Evolutionary conservation across 2,329 filamentous ascomycete species (phyloP).

Genomic region (Exophiala oligosperma): DNA sequence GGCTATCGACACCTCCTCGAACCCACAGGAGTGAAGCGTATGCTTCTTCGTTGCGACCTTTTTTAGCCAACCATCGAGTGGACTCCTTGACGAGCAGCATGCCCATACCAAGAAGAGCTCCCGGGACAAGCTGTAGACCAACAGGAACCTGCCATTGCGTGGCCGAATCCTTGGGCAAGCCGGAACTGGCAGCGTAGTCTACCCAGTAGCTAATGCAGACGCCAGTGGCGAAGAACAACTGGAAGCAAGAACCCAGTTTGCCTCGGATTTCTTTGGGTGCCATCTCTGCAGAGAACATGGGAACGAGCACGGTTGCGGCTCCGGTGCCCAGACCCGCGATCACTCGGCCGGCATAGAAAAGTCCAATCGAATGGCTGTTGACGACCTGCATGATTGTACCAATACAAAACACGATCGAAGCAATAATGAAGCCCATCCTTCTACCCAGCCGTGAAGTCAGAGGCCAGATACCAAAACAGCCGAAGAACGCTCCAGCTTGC

Average conservation of each 20-base stretch:
- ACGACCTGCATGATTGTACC: slow-evolving; percentile 47
- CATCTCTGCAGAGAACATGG: slow-evolving; percentile 48
- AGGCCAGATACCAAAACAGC: slow-evolving; percentile 50
- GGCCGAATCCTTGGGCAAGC: slow-evolving; percentile 34
- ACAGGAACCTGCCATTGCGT: slow-evolving; percentile 59
- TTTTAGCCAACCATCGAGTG: slow-evolving; percentile 49
- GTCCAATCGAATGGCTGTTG: slow-evolving; percentile 45
- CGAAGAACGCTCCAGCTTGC: slow-evolving; percentile 54
- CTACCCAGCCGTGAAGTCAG: slow-evolving; percentile 50
- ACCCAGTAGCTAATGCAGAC: slow-evolving; percentile 57
- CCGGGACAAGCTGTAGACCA: slow-evolving; percentile 52
- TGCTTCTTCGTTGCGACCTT: slow-evolving; percentile 48
- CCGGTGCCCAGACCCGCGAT: slow-evolving; percentile 52
- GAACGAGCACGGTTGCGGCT: slow-evolving; percentile 45
- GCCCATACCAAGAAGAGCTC: slow-evolving; percentile 48
- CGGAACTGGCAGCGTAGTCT: slow-evolving; percentile 48
- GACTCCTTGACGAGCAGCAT: slow-evolving; percentile 54
- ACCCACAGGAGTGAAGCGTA: slow-evolving; percentile 53
- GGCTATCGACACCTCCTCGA: slow-evolving; percentile 46
- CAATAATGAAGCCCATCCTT: slow-evolving; percentile 45
- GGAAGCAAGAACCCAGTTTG: slow-evolving; percentile 53
- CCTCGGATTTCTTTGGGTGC: slow-evolving; percentile 45
- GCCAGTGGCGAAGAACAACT: slow-evolving; percentile 52
- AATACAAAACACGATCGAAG: slow-evolving; percentile 42
- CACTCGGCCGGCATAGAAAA: slow-evolving; percentile 50